Conservation (phyloP, 1,139 yeast genomes). For the Taphrina flavorubra region DNA sequence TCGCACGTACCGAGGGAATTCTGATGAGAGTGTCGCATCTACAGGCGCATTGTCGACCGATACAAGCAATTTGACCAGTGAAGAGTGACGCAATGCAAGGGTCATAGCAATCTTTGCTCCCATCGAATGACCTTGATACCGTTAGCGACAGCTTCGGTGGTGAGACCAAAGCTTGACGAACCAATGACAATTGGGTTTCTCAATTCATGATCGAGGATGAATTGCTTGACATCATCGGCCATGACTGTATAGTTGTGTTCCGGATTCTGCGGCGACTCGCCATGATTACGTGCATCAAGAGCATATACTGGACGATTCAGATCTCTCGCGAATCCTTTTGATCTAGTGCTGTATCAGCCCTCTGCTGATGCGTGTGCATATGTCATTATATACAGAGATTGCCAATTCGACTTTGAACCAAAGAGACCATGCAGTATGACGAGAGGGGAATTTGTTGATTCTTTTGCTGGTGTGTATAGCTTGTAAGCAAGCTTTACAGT, state of each 20-base stretch:
- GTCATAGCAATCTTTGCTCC: conserved; percentile 97
- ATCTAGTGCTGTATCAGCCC: conserved; percentile 29
- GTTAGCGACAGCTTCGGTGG: conserved; percentile 61
- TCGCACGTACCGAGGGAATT: conserved; percentile 70
- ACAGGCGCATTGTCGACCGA: conserved; percentile 92
- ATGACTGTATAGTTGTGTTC: conserved; percentile 79
- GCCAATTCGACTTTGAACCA: conserved; percentile 78
- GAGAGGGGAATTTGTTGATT: conserved; percentile 58
- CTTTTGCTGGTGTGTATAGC: conserved; percentile 8
- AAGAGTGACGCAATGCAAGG: conserved; percentile 71
- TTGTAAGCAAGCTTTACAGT: conserved; percentile 37
- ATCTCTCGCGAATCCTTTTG: conserved; percentile 49
- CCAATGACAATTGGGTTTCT: conserved; percentile 75
- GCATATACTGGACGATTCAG: conserved; percentile 50
- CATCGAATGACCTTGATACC: conserved; percentile 44
- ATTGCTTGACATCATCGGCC: conserved; percentile 81
- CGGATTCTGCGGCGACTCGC: conserved; percentile 76
- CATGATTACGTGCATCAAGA: conserved; percentile 83
- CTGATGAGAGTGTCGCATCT: conserved; percentile 62
- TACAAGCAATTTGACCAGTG: conserved; percentile 66
- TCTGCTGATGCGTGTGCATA: neutral
- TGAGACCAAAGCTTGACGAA: conserved; percentile 56
- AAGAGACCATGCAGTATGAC: conserved; percentile 86
- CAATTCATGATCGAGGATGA: conserved; percentile 60
- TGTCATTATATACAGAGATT: conserved; percentile 61